phyloP scores from a whole-genome alignment of 2,329 filamentous ascomycete species.

The Ceratocystis huliohia region DNA sequence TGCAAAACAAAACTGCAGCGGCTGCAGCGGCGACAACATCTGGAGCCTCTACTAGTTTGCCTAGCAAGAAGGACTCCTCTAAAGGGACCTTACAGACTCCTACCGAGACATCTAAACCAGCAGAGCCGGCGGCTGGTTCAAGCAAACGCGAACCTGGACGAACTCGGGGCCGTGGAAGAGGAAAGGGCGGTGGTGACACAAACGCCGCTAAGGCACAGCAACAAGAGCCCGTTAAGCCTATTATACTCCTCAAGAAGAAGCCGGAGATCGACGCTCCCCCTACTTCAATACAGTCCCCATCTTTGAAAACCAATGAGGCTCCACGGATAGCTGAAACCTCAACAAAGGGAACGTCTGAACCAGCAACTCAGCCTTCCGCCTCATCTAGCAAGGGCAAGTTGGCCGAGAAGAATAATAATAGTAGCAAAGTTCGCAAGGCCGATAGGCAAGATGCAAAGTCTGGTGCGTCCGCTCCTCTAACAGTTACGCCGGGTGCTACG shows the following conservation, averaged over 20 bases:
- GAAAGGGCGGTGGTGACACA: constrained; percentile 30
- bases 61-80: constrained; percentile 2
- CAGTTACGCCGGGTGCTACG: constrained; percentile 37
- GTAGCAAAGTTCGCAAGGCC: constrained; percentile 27
- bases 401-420: neutral
- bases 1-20: constrained; percentile 30
- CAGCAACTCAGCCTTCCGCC: constrained; percentile 26
- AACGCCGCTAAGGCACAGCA: constrained; percentile 24
- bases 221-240: constrained; percentile 26
- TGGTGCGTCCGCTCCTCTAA: constrained; percentile 22
- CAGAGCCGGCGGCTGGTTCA: constrained; percentile 8
- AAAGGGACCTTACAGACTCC: neutral
- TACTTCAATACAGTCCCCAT: constrained; percentile 17
- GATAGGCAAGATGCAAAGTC: constrained; percentile 25
- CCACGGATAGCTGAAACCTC: constrained; percentile 24
- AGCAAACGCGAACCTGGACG: constrained; percentile 15
- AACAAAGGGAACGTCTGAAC: constrained; percentile 19
- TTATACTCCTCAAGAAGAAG: constrained; percentile 34
- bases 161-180: constrained; percentile 25
- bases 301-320: constrained; percentile 22
- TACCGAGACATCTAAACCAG: constrained; percentile 16
- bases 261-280: constrained; percentile 23
- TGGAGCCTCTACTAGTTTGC: constrained; percentile 6
- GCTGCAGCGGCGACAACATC: too few species aligned
- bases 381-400: constrained; percentile 25